Evolutionary conservation across 208 protist species (phyloP).

Genomic region (Crithidia mellificae): DNA sequence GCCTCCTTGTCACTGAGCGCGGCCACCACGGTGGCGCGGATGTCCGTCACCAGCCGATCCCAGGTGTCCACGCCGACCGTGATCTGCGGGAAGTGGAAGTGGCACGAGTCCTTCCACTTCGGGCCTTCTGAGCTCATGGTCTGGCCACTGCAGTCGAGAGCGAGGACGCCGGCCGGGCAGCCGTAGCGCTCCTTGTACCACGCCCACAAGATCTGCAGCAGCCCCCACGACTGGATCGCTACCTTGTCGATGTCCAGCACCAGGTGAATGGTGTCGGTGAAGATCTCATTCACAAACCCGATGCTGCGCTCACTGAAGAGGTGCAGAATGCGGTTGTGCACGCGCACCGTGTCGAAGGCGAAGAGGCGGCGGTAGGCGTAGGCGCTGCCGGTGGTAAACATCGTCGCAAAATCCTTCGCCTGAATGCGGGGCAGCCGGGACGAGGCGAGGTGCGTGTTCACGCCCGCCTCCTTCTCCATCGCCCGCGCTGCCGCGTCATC

Average conservation of each 20-base stretch:
- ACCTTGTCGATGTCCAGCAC: slow-evolving; percentile 63
- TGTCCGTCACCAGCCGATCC: slow-evolving; percentile 24
- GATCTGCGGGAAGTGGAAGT: slow-evolving; percentile 71
- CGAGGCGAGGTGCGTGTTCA: slow-evolving; percentile 40
- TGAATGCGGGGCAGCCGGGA: slow-evolving; percentile 56
- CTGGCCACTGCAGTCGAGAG: slow-evolving; percentile 51
- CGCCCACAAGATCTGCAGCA: slow-evolving; percentile 40
- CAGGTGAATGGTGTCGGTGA: slow-evolving; percentile 53
- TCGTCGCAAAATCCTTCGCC: slow-evolving; percentile 54
- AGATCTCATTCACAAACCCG: slow-evolving; percentile 66
- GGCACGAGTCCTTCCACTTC: slow-evolving; percentile 61
- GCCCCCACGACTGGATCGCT: slow-evolving; percentile 33
- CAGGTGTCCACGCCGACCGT: slow-evolving; percentile 35
- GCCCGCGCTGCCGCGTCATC: background rate
- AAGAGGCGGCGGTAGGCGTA: slow-evolving; percentile 64
- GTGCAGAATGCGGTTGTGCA: slow-evolving; percentile 61
- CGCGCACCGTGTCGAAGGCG: slow-evolving; percentile 28
- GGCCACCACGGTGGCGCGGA: slow-evolving; percentile 32
- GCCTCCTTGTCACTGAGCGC: slow-evolving; percentile 18
- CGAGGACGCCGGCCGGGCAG: slow-evolving; percentile 36
- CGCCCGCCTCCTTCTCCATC: background rate
- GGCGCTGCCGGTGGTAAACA: slow-evolving; percentile 60
- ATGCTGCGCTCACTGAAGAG: slow-evolving; percentile 33
- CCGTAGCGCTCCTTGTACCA: slow-evolving; percentile 43
- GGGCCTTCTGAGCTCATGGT: slow-evolving; percentile 36